phyloP scores from a whole-genome alignment of 352 stramenopile species.

The Globisporangium nodosum region DNA sequence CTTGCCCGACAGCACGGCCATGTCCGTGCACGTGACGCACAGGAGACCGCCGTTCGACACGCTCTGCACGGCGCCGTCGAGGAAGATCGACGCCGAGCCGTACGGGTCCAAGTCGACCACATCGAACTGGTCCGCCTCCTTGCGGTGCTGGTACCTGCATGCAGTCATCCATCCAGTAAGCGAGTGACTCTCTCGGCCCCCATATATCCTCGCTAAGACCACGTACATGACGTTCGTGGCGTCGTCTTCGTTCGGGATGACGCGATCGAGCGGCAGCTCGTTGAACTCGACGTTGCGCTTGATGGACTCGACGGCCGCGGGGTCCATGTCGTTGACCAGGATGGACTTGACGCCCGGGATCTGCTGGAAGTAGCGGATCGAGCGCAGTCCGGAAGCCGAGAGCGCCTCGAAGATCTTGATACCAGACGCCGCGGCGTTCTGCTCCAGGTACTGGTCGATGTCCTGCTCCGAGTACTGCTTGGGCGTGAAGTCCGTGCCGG shows the following conservation, averaged over 20 bases:
- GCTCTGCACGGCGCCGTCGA: conserved; percentile 96
- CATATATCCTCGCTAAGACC: background rate
- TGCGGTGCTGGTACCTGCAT: conserved; percentile 59
- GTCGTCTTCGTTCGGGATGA: conserved; percentile 83
- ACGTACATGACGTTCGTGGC: conserved; percentile 85
- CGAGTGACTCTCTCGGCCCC: background rate
- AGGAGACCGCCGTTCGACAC: conserved; percentile 95
- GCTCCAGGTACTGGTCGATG: conserved; percentile 59
- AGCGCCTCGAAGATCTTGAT: conserved; percentile 98
- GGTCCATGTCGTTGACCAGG: conserved; percentile 98
- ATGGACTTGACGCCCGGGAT: conserved; percentile 96
- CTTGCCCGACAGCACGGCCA: conserved; percentile 90
- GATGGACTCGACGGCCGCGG: conserved; percentile 93
- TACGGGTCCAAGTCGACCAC: conserved; percentile 99
- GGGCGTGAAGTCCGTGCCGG: conserved; percentile 33
- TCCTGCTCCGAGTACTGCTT: conserved; percentile 60
- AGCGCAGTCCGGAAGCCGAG: conserved; percentile 96
- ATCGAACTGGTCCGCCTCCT: conserved; percentile 93
- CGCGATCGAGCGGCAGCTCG: conserved; percentile 69
- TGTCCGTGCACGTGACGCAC: conserved; percentile 99
- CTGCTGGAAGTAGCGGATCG: conserved; percentile 99
- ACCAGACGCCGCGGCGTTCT: conserved; percentile 73
- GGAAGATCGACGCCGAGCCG: conserved; percentile 96
- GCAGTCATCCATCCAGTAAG: background rate
- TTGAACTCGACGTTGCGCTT: conserved; percentile 94